Evolutionary conservation across 768 basidiomycete species (phyloP), one percentile per base, ranked within the genome.

Genomic region (Podaxis rugospora): DNA sequence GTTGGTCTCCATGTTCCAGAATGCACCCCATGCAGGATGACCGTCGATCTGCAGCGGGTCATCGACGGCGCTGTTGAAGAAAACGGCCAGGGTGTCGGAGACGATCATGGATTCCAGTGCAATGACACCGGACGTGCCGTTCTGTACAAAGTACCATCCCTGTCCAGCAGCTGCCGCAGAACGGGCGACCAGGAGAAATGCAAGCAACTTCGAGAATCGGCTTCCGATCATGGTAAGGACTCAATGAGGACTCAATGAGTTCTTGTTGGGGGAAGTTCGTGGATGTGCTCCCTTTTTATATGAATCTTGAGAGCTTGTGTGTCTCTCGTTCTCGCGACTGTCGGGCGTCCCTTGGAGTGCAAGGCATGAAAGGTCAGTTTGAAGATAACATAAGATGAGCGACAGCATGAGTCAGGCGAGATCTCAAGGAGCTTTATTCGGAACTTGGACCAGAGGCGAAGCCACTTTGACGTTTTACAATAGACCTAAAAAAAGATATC

Each of bases 1-100:
- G 40, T 76, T 75, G 1, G 78, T 78, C 61, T 73, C 68, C 13
- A 81, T 63, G 58, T 80, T 71, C 66, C 78, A 75, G n/a, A 81
- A 66, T 5, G 76, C 77, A 35, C 75, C 76, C 80, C 80, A 80
- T 5, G 80, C 79, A 16, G 76, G 67, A 61, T 79, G 78, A 1
- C 74, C 75, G 54, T 78, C 71, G 60, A 80, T 69, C n/a, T 65
- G 71, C 1, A 80, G 66, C 6, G 78, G 75, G 47, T 80, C 79
- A 59, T 79, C 70, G 11, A 62, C 69, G 6, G 71, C 71, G 44
- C 68, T 53, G 37, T 72, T 69, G 46, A 70, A 69, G 61, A 72
- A 68, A 32, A 72, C 65, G 11, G 71, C 71, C 9, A 72, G 65
- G 14, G 66, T 69, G n/a, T 70, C 69, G 13, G 71, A 69, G n/a